Evolutionary conservation across 371 early-diverging fungal species (phyloP), one percentile per base, ranked within the genome.

Genomic region (Paraphysoderma sedebokerense): DNA sequence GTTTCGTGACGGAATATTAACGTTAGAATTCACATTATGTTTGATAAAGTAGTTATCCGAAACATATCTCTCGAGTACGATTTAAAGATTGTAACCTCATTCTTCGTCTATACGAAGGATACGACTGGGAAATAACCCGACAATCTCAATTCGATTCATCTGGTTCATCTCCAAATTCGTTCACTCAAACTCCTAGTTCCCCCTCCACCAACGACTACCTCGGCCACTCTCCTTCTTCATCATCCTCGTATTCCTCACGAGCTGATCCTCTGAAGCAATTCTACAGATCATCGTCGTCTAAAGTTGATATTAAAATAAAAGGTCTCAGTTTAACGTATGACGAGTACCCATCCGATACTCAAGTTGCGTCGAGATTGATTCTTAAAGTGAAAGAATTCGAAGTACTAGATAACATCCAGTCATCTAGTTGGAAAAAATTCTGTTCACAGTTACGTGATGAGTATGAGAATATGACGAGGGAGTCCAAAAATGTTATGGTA

Each of bases 371-470:
- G 8, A 66, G 70, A 23, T 51, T 78, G 6, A 52, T 61, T 2
- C 31, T 83, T 0, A 44, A 50, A 11, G 62, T 87, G 3, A 60
- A 65, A 19, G 79, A 85, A 36, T 51, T 85, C 19, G 86, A 86
- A 45, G 71, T 87, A 15, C 67, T 82, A 41, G 90, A 89, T 49
- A 74, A 84, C 52, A 61, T 89, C 19, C 63, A 68, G 50, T 76
- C 81, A 1, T 83, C 84, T 0, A 55, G 60, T 6, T 89, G 85
- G 83, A 62, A 76, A 29, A 87, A 84, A 62, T 76, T 82, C 42
- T 47, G 87, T 41, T 69, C 82, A 0, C 71, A 70, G 35, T 67
- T 78, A 70, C 59, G 77, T 12, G 68, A 75, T 0, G 76, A 74
- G 34, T 46, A 64, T 0, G 58, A 64, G 38, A 59, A 63, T 24